A percentile compares a stretch with the other conserved stretches of the same genome.
phyloP scores from a whole-genome alignment of 306 rosid species.

The Fagus crenata region DNA sequence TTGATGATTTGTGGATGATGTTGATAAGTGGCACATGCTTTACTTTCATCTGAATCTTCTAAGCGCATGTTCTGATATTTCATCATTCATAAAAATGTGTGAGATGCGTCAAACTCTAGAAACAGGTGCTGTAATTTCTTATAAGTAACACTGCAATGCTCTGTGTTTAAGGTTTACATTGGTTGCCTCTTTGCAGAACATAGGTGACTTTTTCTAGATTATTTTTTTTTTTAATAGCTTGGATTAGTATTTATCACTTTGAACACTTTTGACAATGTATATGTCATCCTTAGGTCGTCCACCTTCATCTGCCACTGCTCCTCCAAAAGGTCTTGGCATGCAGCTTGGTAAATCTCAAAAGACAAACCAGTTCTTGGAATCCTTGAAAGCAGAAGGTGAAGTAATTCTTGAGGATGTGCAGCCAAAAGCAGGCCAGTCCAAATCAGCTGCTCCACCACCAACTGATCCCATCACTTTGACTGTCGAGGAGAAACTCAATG shows the following conservation, averaged over 20 bases:
- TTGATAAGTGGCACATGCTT: constrained; percentile 8
- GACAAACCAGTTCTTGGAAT: constrained; percentile 87
- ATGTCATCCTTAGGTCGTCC: constrained; percentile 58
- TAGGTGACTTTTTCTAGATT: background rate
- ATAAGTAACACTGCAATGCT: background rate
- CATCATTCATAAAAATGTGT: background rate
- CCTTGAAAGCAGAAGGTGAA: constrained; percentile 95
- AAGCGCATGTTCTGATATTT: background rate
- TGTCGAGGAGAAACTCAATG: constrained; percentile 90
- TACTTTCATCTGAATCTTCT: constrained; percentile 6
- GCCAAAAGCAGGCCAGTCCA: constrained; percentile 66
- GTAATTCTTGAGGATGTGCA: constrained; percentile 88
- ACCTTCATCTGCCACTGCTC: constrained; percentile 83
- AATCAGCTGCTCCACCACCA: constrained; percentile 65
- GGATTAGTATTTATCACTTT: background rate
- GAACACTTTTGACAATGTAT: constrained; percentile 25
- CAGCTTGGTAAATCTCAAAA: constrained; percentile 85
- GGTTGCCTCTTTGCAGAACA: background rate
- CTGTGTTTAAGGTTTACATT: constrained; percentile 2
- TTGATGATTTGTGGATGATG: constrained; percentile 23
- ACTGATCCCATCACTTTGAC: constrained; percentile 91
- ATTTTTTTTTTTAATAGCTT: background rate
- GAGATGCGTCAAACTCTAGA: background rate
- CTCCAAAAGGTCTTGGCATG: constrained; percentile 90
- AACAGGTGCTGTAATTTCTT: background rate